phyloP scores from a whole-genome alignment of 2,329 filamentous ascomycete genomes.

The Sclerotinia trifoliorum region DNA sequence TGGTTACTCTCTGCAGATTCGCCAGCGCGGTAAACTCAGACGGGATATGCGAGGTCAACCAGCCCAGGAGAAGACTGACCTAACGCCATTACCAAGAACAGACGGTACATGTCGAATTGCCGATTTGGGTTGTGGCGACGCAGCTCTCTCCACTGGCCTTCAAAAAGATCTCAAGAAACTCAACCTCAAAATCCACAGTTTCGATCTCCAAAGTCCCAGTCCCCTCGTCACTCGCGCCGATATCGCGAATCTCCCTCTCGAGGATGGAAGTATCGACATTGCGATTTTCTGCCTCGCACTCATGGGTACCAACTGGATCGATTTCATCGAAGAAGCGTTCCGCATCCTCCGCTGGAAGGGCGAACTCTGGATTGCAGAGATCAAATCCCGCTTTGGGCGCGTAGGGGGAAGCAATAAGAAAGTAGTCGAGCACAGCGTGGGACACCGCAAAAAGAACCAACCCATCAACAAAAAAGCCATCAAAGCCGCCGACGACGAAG shows the following conservation, averaged over 20 bases:
- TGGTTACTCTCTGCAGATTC: slow-evolving; percentile 72
- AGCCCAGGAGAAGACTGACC: slow-evolving; percentile 28
- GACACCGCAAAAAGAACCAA: slow-evolving; percentile 57
- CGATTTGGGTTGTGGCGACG: slow-evolving; percentile 92
- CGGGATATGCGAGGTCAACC: slow-evolving; percentile 30
- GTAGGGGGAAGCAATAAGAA: slow-evolving; percentile 48
- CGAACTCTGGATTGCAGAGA: slow-evolving; percentile 95
- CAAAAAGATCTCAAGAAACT: slow-evolving; percentile 63
- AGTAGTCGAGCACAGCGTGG: slow-evolving; percentile 69
- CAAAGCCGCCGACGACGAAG: slow-evolving; percentile 46
- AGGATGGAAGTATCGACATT: slow-evolving; percentile 74
- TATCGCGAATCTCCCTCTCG: slow-evolving; percentile 77
- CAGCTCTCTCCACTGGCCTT: slow-evolving; percentile 71
- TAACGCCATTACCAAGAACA: slow-evolving; percentile 62
- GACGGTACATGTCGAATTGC: slow-evolving; percentile 74
- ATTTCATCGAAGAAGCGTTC: slow-evolving; percentile 95
- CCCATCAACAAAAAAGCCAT: slow-evolving; percentile 47
- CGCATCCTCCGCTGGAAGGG: slow-evolving; percentile 89
- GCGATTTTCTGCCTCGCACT: slow-evolving; percentile 94
- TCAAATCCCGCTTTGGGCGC: slow-evolving; percentile 85
- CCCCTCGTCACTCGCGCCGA: slow-evolving; percentile 83
- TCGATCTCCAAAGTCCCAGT: slow-evolving; percentile 78
- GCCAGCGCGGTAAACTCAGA: slow-evolving; percentile 59
- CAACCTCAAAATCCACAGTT: slow-evolving; percentile 75
- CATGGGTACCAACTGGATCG: slow-evolving; percentile 98